Evolutionary conservation across 345 rosid species (phyloP).

Genomic region (Arabis hirsuta): DNA sequence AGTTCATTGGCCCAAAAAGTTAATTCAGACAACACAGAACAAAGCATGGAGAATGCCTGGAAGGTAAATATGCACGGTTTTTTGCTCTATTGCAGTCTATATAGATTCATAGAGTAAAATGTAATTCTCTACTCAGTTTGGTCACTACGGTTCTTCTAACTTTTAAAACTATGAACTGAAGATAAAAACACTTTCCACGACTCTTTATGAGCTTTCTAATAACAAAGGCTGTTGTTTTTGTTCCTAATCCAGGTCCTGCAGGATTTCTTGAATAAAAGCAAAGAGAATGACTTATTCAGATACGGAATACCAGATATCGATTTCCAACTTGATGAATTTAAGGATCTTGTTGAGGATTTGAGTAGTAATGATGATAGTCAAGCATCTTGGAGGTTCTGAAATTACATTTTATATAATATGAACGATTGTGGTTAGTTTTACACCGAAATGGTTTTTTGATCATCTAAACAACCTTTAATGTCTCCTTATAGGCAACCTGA

Average conservation of each 20-base stretch:
- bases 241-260: conserved; percentile 67
- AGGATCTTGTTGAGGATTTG: conserved; percentile 69
- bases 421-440: conserved; percentile 14
- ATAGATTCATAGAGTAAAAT: no score
- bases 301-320: conserved; percentile 60
- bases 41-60: conserved; percentile 95
- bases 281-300: conserved; percentile 62
- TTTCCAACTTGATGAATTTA: conserved; percentile 73
- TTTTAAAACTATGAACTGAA: neutral
- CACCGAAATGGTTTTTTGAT: neutral
- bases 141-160: neutral
- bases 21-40: conserved; percentile 70
- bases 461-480: conserved; percentile 6
- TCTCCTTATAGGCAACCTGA: conserved; percentile 66
- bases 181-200: conserved; percentile 2
- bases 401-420: neutral
- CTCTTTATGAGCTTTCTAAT: conserved; percentile 15
- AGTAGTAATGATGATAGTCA: conserved; percentile 64
- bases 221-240: conserved; percentile 14
- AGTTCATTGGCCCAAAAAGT: conserved; percentile 81
- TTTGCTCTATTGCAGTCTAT: neutral
- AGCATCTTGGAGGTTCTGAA: conserved; percentile 71
- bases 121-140: conserved; percentile 7
- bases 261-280: conserved; percentile 70
- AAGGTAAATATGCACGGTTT: conserved; percentile 52